phyloP scores from a whole-genome alignment of 306 rosid genomes.

The Lithocarpus polystachyus region DNA sequence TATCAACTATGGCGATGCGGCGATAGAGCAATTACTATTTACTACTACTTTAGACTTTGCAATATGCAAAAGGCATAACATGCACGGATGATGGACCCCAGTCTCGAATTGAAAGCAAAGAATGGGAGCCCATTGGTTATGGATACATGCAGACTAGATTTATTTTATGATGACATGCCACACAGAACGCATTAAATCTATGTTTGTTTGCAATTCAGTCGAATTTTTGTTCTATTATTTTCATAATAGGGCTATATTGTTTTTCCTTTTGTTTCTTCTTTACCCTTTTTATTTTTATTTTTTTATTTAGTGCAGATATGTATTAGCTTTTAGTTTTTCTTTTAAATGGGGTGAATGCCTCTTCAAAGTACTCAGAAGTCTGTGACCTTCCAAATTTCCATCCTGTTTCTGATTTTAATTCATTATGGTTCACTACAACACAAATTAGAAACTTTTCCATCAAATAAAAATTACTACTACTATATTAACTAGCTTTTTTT shows the following conservation, averaged over 20 bases:
- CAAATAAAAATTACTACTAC: too few species aligned
- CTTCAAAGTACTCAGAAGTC: slow-evolving; percentile 9
- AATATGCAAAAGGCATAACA: not conserved
- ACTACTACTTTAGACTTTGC: not conserved
- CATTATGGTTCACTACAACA: too few species aligned
- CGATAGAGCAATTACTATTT: not conserved
- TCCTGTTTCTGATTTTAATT: too few species aligned
- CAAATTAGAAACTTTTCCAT: too few species aligned
- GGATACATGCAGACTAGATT: not conserved
- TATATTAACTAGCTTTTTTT: too few species aligned
- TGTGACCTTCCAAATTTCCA: slow-evolving; percentile 2
- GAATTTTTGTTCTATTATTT: too few species aligned
- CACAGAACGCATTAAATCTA: too few species aligned
- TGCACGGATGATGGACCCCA: not conserved
- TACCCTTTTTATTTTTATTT: not conserved
- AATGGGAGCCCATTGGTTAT: not conserved
- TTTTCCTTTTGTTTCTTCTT: not conserved
- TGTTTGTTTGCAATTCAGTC: too few species aligned
- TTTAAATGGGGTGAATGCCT: not conserved
- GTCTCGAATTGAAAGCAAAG: not conserved
- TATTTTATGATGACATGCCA: not conserved
- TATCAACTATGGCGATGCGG: not conserved
- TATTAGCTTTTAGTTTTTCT: not conserved
- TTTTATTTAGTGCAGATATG: too few species aligned
- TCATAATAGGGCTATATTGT: not conserved